These are phyloP conservation scores for Sambucus nigra DNA, from an alignment of 129 eudicot species.

Conservation along the genomic window DNA sequence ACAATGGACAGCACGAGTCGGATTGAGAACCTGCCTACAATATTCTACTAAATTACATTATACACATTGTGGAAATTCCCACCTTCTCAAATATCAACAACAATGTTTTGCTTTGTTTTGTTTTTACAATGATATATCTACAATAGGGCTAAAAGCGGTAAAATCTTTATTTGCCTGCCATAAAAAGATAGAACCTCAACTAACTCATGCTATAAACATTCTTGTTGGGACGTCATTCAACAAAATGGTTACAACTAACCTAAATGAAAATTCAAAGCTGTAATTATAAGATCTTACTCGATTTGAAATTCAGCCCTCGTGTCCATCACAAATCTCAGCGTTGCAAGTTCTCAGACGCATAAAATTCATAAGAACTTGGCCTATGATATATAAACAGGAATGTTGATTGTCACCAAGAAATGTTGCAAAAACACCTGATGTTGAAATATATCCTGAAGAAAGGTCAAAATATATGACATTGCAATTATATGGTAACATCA, in stretches of 20 bases:
- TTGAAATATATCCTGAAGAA: too few relatives aligned
- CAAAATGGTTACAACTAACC: conserved; percentile 7
- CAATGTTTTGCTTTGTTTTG: too few relatives aligned
- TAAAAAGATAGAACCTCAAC: conserved; percentile 11
- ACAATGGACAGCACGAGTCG: too few relatives aligned
- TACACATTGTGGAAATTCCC: conserved; percentile 12
- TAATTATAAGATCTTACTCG: conserved; percentile 2
- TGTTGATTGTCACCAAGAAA: too few relatives aligned
- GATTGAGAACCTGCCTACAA: too few relatives aligned
- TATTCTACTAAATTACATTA: conserved; percentile 11
- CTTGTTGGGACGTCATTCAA: conserved; percentile 10
- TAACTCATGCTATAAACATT: conserved; percentile 8
- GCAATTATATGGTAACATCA: too few relatives aligned
- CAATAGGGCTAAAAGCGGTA: conserved; percentile 17
- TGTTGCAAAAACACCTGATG: too few relatives aligned
- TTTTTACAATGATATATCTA: conserved; percentile 34
- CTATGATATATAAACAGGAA: too few relatives aligned
- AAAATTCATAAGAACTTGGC: too few relatives aligned
- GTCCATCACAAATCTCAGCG: conserved; percentile 14
- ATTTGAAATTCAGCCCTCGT: not conserved
- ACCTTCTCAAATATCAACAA: conserved; percentile 13
- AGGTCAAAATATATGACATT: too few relatives aligned
- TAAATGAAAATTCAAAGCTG: not conserved
- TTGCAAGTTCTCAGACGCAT: conserved; percentile 16
- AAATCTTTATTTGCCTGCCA: conserved; percentile 8